Conservation (phyloP, 257 asterid genomes). For the Plantago elongata region DNA sequence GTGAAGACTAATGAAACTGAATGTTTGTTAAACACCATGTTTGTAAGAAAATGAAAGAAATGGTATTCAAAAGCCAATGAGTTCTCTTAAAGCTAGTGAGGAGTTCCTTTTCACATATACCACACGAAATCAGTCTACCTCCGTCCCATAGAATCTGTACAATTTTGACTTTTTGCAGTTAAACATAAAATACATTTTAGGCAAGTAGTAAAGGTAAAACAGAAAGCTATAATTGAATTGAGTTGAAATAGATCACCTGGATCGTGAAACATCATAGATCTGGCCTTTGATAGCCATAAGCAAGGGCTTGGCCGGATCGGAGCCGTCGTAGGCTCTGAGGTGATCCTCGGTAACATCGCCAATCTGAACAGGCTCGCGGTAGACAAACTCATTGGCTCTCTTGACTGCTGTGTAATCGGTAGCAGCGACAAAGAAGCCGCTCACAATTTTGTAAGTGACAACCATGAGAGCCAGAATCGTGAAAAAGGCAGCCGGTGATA, state of each 20-base stretch:
- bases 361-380: conserved; percentile 68
- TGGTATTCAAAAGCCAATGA: too few species aligned
- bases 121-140: too few species aligned
- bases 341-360: conserved; percentile 77
- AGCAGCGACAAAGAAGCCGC: conserved; percentile 69
- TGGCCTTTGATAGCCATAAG: conserved; percentile 90
- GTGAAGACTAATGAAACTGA: too few species aligned
- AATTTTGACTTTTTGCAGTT: too few species aligned
- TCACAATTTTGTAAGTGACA: conserved; percentile 63
- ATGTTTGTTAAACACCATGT: too few species aligned
- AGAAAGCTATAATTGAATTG: not conserved
- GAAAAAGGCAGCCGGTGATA: conserved; percentile 78
- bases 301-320: conserved; percentile 70
- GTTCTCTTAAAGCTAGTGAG: not conserved
- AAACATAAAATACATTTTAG: too few species aligned
- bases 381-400: conserved; percentile 38
- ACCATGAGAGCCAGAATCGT: conserved; percentile 57
- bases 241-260: conserved; percentile 44
- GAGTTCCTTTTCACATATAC: not conserved
- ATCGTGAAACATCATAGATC: conserved; percentile 88
- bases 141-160: too few species aligned
- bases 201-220: not conserved
- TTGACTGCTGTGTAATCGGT: conserved; percentile 62
- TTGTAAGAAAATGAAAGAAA: too few species aligned
- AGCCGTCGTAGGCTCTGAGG: conserved; percentile 66